Evolutionary conservation across 2,329 filamentous ascomycete genomes (phyloP), one percentile per base, ranked within the genome.

Genomic region (Trichoderma gracile): DNA sequence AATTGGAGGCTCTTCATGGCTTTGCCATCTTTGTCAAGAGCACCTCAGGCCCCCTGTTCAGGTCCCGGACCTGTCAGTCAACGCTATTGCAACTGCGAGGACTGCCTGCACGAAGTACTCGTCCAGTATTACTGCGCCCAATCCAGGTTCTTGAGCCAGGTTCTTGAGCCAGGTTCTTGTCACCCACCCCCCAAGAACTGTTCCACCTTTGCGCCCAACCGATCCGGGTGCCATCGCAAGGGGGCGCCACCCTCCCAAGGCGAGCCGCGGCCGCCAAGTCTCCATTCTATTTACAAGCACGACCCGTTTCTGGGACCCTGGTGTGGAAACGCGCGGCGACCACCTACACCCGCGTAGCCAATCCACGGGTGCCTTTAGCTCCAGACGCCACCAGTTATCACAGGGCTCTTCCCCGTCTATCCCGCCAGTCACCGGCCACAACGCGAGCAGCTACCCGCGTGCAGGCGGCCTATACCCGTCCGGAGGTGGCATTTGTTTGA

Each of bases 211-310:
- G 50, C 59, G 50, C 49, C 49, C 49, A 46, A 63, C 50, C 40
- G 40, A 63, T 55, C 59, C 50, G 40, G 47, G 58, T 61, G 19
- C 58, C 57, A 52, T 61, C 47, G 47, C 58, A 61, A 45, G 58
- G 57, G 58, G 58, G 58, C 45, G 58, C 47, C 46, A 43, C 58
- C 59, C 43, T 43, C 59, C 50, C 54, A 47, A 63, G 59, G 59
- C 59, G 50, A 63, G 59, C 59, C 59, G 59, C 59, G 49, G 59
- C 50, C 57, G 33, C 58, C 58, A 45, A 52, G 47, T 61, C 47
- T 53, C 58, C 47, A 53, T 45, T 61, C 47, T 33, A 61, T 25
- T 25, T 5, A 45, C 58, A 21, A 43, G 47, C 58, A 53, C 21
- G 58, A 53, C 58, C 58, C 58, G 25, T 45, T 53, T 43, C 52